These are phyloP conservation scores for Sporothrix dimorphospora DNA, from an alignment of 2,329 filamentous ascomycete genomes.

Conservation along the genomic window DNA sequence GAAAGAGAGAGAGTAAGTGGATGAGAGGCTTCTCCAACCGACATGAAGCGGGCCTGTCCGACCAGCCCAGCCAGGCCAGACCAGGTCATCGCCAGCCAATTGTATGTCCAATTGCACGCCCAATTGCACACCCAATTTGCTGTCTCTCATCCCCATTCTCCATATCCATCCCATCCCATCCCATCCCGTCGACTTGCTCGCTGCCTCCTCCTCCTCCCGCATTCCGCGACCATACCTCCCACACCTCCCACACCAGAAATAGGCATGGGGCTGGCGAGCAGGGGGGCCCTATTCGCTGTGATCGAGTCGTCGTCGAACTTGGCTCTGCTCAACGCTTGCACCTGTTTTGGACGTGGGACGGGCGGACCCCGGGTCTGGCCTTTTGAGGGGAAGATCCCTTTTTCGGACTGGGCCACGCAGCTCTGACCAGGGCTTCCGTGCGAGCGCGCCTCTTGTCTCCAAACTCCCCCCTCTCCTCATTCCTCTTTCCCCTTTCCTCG, in stretches of 20 bases:
- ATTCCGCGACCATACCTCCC: not conserved
- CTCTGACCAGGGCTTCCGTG: not conserved
- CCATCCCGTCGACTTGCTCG: not conserved
- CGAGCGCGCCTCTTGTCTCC: not conserved
- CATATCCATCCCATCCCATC: no score
- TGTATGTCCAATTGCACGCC: not conserved
- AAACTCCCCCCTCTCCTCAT: not conserved
- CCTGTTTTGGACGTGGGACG: not conserved
- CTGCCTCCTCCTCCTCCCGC: slow-evolving; percentile 6
- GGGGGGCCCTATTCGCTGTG: not conserved
- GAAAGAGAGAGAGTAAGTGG: not conserved
- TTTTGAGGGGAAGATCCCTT: slow-evolving; percentile 17
- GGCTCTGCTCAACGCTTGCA: not conserved
- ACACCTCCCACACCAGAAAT: slow-evolving; percentile 6
- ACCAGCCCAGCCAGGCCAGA: not conserved
- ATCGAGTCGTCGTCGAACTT: not conserved
- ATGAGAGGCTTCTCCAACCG: not conserved
- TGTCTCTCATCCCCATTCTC: not conserved
- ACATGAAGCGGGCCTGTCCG: not conserved
- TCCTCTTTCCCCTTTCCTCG: not conserved
- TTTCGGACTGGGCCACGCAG: slow-evolving; percentile 15
- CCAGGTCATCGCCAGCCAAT: not conserved
- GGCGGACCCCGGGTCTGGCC: slow-evolving; percentile 14
- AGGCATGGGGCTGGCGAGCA: not conserved
- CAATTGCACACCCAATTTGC: not conserved